These are phyloP conservation scores for Alternaria solani DNA, from an alignment of 2,329 filamentous ascomycete species.

Conservation along the genomic window DNA sequence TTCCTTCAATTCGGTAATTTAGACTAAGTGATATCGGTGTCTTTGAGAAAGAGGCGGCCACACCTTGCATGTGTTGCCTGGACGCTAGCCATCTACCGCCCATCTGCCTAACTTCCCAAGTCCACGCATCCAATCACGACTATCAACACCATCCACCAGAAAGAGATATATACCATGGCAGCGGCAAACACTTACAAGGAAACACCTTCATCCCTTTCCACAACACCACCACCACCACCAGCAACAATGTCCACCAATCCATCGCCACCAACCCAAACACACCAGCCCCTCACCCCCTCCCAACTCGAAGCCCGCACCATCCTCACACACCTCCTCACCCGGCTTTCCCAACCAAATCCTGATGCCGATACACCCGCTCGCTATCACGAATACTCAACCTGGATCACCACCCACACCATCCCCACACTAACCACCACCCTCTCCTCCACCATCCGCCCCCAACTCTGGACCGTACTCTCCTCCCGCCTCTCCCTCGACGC, in stretches of 20 bases:
- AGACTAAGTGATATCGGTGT: not conserved
- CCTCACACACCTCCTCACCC: constrained; percentile 29
- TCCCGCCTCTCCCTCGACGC: constrained; percentile 32
- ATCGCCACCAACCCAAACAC: not conserved
- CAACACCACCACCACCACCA: not conserved
- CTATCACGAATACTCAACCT: constrained; percentile 29
- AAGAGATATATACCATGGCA: constrained; percentile 4
- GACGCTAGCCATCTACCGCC: not conserved
- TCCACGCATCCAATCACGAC: not conserved
- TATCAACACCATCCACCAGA: not conserved
- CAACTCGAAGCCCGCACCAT: constrained; percentile 38
- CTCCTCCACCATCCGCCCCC: constrained; percentile 30
- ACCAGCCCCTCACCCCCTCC: constrained; percentile 10
- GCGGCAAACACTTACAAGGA: not conserved
- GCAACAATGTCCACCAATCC: not conserved
- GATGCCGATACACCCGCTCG: constrained; percentile 4
- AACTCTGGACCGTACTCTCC: constrained; percentile 32
- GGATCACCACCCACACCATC: constrained; percentile 25
- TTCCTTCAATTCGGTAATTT: too few relatives aligned
- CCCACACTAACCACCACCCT: constrained; percentile 29
- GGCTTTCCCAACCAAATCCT: constrained; percentile 18
- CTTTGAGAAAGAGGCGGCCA: not conserved
- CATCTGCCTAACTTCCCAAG: not conserved
- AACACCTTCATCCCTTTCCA: not conserved
- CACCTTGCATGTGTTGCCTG: not conserved